Evolutionary conservation across 495 filamentous ascomycete genomes (phyloP).

Genomic region (Aspergillus bertholletiae): DNA sequence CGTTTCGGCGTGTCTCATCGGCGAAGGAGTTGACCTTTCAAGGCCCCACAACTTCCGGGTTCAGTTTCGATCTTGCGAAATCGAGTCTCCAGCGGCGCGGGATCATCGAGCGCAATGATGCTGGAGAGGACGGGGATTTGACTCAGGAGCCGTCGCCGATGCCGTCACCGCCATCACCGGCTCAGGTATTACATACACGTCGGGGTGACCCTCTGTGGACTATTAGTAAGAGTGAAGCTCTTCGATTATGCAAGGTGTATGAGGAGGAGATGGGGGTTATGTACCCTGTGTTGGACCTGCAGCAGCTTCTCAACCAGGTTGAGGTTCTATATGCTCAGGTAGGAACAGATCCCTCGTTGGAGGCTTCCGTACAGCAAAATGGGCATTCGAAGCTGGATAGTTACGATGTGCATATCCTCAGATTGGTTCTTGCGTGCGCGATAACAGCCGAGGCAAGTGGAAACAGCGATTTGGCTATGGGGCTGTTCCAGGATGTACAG

Average conservation of each 20-base stretch:
- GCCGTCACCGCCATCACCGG: slow-evolving; percentile 46
- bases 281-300: slow-evolving; percentile 75
- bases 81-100: slow-evolving; percentile 79
- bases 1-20: slow-evolving; percentile 19
- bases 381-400: slow-evolving; percentile 42
- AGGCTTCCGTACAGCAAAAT: neutral
- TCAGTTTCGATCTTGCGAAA: slow-evolving; percentile 77
- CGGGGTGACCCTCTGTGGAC: slow-evolving; percentile 70
- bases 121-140: slow-evolving; percentile 46
- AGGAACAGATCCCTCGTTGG: slow-evolving; percentile 33
- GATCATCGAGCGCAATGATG: slow-evolving; percentile 52
- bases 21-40: slow-evolving; percentile 54
- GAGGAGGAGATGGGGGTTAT: slow-evolving; percentile 85
- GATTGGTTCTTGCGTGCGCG: slow-evolving; percentile 71
- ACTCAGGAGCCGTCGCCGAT: slow-evolving; percentile 46
- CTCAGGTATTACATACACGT: slow-evolving; percentile 29
- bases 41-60: slow-evolving; percentile 78
- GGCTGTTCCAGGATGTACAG: slow-evolving; percentile 69
- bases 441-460: slow-evolving; percentile 71
- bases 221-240: slow-evolving; percentile 68
- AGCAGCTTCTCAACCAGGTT: slow-evolving; percentile 58
- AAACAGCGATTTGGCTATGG: slow-evolving; percentile 64
- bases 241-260: slow-evolving; percentile 70
- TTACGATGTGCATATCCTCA: slow-evolving; percentile 64
- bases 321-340: slow-evolving; percentile 56